phyloP scores from a whole-genome alignment of 495 filamentous ascomycete genomes.

The Durotheca rogersii region DNA sequence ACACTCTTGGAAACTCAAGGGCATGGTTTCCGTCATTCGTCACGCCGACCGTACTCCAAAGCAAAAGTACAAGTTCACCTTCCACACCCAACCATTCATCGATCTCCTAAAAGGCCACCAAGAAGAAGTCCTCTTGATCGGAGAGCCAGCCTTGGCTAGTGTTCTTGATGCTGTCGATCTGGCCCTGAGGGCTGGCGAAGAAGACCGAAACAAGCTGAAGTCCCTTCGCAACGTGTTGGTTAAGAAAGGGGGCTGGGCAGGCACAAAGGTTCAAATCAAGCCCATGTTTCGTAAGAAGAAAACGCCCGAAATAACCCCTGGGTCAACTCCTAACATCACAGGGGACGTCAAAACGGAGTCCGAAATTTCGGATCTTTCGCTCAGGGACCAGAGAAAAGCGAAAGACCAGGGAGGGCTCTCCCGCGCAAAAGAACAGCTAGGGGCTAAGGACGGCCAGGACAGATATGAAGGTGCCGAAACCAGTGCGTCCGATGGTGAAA shows the following conservation, averaged over 20 bases:
- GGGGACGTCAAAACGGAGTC: slow-evolving; percentile 29
- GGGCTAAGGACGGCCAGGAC: slow-evolving; percentile 20
- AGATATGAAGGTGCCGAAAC: slow-evolving; percentile 16
- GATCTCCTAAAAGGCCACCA: slow-evolving; percentile 90
- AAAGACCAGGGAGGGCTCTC: slow-evolving; percentile 14
- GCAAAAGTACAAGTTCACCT: slow-evolving; percentile 99
- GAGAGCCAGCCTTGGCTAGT: slow-evolving; percentile 84
- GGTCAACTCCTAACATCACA: slow-evolving; percentile 23
- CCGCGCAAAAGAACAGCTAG: slow-evolving; percentile 1
- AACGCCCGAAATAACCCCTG: slow-evolving; percentile 46
- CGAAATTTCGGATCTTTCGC: slow-evolving; percentile 62
- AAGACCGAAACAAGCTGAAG: slow-evolving; percentile 84
- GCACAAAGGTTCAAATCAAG: slow-evolving; percentile 98
- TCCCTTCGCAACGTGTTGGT: slow-evolving; percentile 79
- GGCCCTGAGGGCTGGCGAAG: slow-evolving; percentile 72
- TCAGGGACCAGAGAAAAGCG: slow-evolving; percentile 58
- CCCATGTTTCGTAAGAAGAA: slow-evolving; percentile 91
- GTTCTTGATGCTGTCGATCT: slow-evolving; percentile 80
- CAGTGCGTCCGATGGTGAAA: slow-evolving; percentile 17
- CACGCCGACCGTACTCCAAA: slow-evolving; percentile 97
- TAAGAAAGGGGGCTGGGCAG: slow-evolving; percentile 89
- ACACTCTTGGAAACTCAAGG: slow-evolving; percentile 96
- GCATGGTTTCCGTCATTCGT: slow-evolving; percentile 94
- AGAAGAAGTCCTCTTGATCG: slow-evolving; percentile 93
- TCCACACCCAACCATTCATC: slow-evolving; percentile 94